These are phyloP conservation scores for Thelonectria blattea DNA, from an alignment of 2,329 filamentous ascomycete species.

Conservation along the genomic window DNA sequence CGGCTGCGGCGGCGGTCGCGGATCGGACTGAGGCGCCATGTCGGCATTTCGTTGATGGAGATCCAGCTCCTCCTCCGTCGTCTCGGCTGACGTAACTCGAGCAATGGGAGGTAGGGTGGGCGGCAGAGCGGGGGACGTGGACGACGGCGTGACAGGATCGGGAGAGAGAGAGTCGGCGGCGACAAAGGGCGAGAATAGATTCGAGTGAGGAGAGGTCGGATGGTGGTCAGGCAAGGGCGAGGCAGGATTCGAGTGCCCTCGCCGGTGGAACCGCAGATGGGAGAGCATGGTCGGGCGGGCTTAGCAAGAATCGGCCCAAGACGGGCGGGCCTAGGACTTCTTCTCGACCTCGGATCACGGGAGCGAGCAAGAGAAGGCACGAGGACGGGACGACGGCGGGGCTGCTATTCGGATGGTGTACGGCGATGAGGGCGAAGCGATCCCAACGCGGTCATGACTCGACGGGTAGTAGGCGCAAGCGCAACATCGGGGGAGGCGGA, in stretches of 20 bases:
- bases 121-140: conserved; percentile 48
- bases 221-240: conserved; percentile 58
- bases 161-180: conserved; percentile 48
- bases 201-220: conserved; percentile 47
- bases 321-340: conserved; percentile 19
- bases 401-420: conserved; percentile 26
- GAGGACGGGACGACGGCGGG: conserved; percentile 24
- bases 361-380: conserved; percentile 21
- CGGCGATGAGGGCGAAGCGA: conserved; percentile 30
- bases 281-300: conserved; percentile 56
- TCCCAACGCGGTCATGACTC: conserved; percentile 38
- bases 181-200: conserved; percentile 49
- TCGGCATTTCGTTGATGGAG: conserved; percentile 35
- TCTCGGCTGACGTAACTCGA: conserved; percentile 53
- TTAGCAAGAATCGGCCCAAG: conserved; percentile 20
- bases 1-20: conserved; percentile 36
- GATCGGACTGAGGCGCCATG: conserved; percentile 30
- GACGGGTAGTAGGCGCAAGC: conserved; percentile 32
- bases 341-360: background rate
- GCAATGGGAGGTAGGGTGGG: conserved; percentile 59
- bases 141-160: conserved; percentile 45
- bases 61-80: conserved; percentile 37
- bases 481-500: conserved; percentile 32
- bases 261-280: conserved; percentile 64
- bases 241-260: conserved; percentile 61